A percentile compares a stretch with the other conserved stretches of the same genome.
Conservation (phyloP, 768 basidiomycete species). For the Russula emetica region DNA sequence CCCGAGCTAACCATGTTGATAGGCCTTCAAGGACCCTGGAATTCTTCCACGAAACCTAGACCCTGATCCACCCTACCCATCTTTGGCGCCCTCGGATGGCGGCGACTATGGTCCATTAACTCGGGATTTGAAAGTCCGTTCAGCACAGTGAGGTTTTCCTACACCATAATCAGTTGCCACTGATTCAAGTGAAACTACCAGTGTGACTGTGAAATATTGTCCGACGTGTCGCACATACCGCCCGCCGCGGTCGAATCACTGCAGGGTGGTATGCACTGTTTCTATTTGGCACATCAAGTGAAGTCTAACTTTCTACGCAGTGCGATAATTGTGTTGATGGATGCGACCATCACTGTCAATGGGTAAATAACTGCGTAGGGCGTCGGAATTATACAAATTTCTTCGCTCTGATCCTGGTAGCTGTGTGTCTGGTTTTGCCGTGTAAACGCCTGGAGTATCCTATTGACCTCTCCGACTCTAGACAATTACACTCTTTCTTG, state of each 20-base stretch:
- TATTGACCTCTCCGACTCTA: slow-evolving; percentile 34
- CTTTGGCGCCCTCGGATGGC: slow-evolving; percentile 59
- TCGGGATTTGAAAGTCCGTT: slow-evolving; percentile 73
- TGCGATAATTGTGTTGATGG: slow-evolving; percentile 98
- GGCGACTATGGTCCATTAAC: slow-evolving; percentile 63
- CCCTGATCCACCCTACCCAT: slow-evolving; percentile 73
- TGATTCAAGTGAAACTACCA: slow-evolving; percentile 33
- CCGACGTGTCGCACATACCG: slow-evolving; percentile 90
- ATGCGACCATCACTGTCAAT: slow-evolving; percentile 88
- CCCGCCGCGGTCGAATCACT: slow-evolving; percentile 92
- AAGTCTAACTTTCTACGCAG: slow-evolving; percentile 37
- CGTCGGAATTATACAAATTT: slow-evolving; percentile 95
- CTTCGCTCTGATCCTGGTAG: slow-evolving; percentile 72
- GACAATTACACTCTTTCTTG: slow-evolving; percentile 69
- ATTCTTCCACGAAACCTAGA: slow-evolving; percentile 87
- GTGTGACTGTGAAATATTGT: slow-evolving; percentile 91
- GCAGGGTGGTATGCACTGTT: slow-evolving; percentile 67
- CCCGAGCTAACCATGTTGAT: slow-evolving; percentile 26
- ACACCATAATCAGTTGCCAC: neutral
- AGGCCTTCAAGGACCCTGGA: slow-evolving; percentile 82
- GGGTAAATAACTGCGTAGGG: slow-evolving; percentile 95
- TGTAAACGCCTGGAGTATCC: slow-evolving; percentile 11
- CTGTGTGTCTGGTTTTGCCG: slow-evolving; percentile 46
- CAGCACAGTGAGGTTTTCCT: slow-evolving; percentile 57
- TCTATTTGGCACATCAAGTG: neutral